These are phyloP conservation scores for Vickermania spadyakhi DNA, from an alignment of 208 protist species.

Conservation along the genomic window DNA sequence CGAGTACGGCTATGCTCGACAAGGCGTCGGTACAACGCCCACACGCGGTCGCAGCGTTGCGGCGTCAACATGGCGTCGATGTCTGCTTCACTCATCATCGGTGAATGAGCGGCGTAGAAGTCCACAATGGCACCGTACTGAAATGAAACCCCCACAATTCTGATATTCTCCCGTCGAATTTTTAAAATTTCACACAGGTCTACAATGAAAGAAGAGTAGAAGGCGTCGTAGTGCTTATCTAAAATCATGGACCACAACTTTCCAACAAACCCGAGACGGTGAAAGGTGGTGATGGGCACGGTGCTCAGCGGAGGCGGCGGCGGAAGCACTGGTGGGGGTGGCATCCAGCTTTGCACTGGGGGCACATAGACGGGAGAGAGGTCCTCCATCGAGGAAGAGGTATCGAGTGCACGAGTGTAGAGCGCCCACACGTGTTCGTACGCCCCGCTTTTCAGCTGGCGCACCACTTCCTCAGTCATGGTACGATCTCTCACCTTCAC, in stretches of 20 bases:
- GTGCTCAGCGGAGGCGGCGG: background rate
- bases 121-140: slow-evolving; percentile 9
- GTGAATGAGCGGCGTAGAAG: slow-evolving; percentile 11
- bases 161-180: slow-evolving; percentile 3
- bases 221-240: background rate
- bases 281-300: slow-evolving; percentile 9
- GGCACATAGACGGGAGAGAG: background rate
- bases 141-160: slow-evolving; percentile 4
- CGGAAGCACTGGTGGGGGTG: too few species aligned
- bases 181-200: slow-evolving; percentile 8
- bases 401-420: slow-evolving; percentile 1
- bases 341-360: too few species aligned
- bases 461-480: slow-evolving; percentile 3
- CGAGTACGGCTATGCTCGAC: background rate
- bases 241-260: slow-evolving; percentile 1
- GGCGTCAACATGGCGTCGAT: slow-evolving; percentile 7
- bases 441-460: slow-evolving; percentile 5
- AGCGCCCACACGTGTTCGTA: slow-evolving; percentile 11
- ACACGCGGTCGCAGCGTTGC: slow-evolving; percentile 6
- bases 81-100: background rate
- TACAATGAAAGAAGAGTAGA: slow-evolving; percentile 7
- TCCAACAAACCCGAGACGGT: slow-evolving; percentile 19
- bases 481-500: slow-evolving; percentile 5
- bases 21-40: slow-evolving; percentile 5
- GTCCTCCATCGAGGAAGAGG: background rate